Evolutionary conservation across 169 alveolate genomes (phyloP).

Genomic region (Perkinsus olseni): DNA sequence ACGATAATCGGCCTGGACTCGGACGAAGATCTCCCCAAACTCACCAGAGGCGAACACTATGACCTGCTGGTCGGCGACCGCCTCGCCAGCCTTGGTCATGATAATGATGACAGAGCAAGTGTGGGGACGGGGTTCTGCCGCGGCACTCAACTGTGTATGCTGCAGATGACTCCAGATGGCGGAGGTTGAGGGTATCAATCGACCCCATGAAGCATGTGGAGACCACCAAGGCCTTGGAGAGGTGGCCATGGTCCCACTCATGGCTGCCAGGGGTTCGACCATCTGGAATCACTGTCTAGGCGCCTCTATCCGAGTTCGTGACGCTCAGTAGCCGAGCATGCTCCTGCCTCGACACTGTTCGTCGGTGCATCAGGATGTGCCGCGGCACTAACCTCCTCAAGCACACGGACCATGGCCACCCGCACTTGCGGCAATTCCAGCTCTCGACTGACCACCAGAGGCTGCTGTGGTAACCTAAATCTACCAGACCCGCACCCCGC

Average conservation of each 20-base stretch:
- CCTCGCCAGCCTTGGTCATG: background rate
- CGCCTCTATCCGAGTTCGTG: no score
- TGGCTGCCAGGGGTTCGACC: no score
- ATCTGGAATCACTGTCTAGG: no score
- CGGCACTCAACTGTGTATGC: background rate
- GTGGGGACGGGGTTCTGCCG: background rate
- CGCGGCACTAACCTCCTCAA: conserved; percentile 32
- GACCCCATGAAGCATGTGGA: conserved; percentile 48
- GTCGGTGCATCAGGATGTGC: background rate
- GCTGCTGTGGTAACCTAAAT: conserved; percentile 40
- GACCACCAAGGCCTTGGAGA: conserved; percentile 38
- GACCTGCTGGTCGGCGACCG: background rate
- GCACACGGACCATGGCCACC: conserved; percentile 44
- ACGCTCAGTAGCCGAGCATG: no score
- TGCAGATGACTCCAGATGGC: conserved; percentile 18
- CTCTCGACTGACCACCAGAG: conserved; percentile 41
- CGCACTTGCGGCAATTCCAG: conserved; percentile 56
- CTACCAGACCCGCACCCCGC: no score
- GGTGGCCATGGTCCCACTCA: background rate
- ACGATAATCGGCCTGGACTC: background rate
- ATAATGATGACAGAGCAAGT: background rate
- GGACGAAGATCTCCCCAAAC: background rate
- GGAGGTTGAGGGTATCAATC: conserved; percentile 31
- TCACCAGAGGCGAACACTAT: background rate
- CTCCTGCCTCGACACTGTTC: no score